Evolutionary conservation across 805 yeast species (phyloP).

Genomic region (Kuraishia hungarica): DNA sequence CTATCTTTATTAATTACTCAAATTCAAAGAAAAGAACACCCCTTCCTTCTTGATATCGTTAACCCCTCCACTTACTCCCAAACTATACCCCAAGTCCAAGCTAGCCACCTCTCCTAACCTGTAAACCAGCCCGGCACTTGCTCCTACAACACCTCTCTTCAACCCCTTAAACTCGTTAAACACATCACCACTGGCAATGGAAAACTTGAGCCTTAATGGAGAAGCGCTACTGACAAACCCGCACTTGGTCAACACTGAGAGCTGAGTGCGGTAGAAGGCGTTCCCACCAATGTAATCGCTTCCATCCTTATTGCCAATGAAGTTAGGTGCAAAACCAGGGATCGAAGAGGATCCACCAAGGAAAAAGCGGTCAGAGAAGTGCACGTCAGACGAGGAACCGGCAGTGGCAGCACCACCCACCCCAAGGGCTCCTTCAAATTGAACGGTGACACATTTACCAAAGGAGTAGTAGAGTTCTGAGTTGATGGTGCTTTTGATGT

Average conservation of each 20-base stretch:
- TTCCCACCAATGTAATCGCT: constrained; percentile 63
- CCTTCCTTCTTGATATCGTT: constrained; percentile 34
- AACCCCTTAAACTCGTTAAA: constrained; percentile 17
- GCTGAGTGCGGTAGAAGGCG: constrained; percentile 44
- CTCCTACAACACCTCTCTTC: constrained; percentile 37
- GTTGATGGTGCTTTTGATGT: constrained; percentile 26
- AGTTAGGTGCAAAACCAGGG: constrained; percentile 59
- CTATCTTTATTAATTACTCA: background rate
- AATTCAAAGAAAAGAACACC: background rate
- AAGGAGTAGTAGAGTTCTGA: constrained; percentile 29
- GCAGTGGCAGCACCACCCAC: constrained; percentile 39
- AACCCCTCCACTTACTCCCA: constrained; percentile 47
- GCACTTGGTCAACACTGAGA: constrained; percentile 48
- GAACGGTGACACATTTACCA: constrained; percentile 38
- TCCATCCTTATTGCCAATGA: constrained; percentile 54
- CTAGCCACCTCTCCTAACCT: constrained; percentile 53
- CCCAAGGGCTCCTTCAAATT: constrained; percentile 46
- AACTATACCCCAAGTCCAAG: constrained; percentile 55
- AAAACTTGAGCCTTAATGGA: constrained; percentile 55
- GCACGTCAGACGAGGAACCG: constrained; percentile 29
- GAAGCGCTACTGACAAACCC: constrained; percentile 42
- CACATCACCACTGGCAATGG: constrained; percentile 60
- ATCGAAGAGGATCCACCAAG: constrained; percentile 75
- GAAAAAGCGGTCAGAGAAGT: constrained; percentile 72
- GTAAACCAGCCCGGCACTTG: constrained; percentile 55